Conservation (phyloP, 2,329 filamentous ascomycete species). For the Talaromyces sp. region DNA sequence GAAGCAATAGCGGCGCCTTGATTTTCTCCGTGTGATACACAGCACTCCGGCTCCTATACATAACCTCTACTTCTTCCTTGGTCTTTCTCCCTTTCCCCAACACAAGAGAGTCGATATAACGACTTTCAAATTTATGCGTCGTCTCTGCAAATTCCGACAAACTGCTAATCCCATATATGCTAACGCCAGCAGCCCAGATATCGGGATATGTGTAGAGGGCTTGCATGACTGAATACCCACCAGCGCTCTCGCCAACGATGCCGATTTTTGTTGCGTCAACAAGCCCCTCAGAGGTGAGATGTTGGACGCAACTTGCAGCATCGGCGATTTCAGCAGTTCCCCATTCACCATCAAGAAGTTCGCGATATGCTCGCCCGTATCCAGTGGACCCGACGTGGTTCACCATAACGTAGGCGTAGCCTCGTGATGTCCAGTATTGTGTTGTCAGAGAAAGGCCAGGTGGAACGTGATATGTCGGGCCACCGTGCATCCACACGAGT, state of each 20-base stretch:
- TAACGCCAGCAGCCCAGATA: constrained; percentile 48
- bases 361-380: constrained; percentile 49
- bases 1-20: constrained; percentile 48
- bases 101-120: constrained; percentile 47
- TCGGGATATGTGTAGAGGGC: constrained; percentile 44
- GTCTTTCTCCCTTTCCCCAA: constrained; percentile 30
- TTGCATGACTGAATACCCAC: constrained; percentile 53
- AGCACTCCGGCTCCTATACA: constrained; percentile 48
- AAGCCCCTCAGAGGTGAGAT: constrained; percentile 35
- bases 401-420: constrained; percentile 49
- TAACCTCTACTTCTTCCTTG: constrained; percentile 36
- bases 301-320: constrained; percentile 43
- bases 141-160: constrained; percentile 42
- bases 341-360: constrained; percentile 48
- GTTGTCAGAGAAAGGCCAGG: constrained; percentile 43
- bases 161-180: constrained; percentile 50
- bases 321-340: constrained; percentile 51
- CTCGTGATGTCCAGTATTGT: constrained; percentile 54
- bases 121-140: constrained; percentile 55
- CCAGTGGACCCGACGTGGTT: constrained; percentile 53
- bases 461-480: constrained; percentile 43
- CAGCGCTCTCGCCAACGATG: constrained; percentile 50
- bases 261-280: constrained; percentile 40
- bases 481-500: constrained; percentile 50
- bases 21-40: constrained; percentile 47